phyloP scores from a whole-genome alignment of 108 stramenopile genomes.

The Asterionellopsis glacialis region DNA sequence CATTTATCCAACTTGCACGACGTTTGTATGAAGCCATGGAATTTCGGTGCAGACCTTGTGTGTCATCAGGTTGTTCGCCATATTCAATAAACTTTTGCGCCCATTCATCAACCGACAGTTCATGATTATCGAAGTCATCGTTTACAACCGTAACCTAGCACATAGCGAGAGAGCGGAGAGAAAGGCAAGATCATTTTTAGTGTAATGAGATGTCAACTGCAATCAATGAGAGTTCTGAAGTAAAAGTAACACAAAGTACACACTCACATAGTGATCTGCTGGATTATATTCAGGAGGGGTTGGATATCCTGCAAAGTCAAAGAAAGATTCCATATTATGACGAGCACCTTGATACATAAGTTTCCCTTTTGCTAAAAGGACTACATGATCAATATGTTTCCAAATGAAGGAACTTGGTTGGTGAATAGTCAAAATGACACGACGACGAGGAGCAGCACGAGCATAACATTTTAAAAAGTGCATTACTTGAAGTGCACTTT shows the following conservation, averaged over 20 bases:
- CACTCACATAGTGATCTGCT: constrained; percentile 36
- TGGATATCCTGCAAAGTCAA: constrained; percentile 29
- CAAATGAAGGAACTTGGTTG: constrained; percentile 49
- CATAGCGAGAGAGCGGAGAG: too few species aligned
- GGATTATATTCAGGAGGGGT: constrained; percentile 48
- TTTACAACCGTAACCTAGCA: constrained; percentile 11
- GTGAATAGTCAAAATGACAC: constrained; percentile 54
- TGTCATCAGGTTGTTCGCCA: not conserved
- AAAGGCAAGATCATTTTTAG: too few species aligned
- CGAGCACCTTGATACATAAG: constrained; percentile 49
- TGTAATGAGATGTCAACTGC: too few species aligned
- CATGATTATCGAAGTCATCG: constrained; percentile 41
- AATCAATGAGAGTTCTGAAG: constrained; percentile 10
- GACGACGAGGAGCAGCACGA: constrained; percentile 23
- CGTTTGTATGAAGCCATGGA: not conserved
- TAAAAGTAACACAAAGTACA: constrained; percentile 5
- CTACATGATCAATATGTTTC: constrained; percentile 50
- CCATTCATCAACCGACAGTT: constrained; percentile 36
- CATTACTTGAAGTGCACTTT: constrained; percentile 52
- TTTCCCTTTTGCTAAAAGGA: constrained; percentile 43
- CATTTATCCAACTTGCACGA: too few species aligned
- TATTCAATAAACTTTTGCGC: constrained; percentile 15
- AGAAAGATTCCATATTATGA: constrained; percentile 48
- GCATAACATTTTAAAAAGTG: constrained; percentile 48
- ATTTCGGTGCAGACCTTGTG: not conserved